Conservation (phyloP, 139 green algal genomes). For the Dunaliella primolecta region DNA sequence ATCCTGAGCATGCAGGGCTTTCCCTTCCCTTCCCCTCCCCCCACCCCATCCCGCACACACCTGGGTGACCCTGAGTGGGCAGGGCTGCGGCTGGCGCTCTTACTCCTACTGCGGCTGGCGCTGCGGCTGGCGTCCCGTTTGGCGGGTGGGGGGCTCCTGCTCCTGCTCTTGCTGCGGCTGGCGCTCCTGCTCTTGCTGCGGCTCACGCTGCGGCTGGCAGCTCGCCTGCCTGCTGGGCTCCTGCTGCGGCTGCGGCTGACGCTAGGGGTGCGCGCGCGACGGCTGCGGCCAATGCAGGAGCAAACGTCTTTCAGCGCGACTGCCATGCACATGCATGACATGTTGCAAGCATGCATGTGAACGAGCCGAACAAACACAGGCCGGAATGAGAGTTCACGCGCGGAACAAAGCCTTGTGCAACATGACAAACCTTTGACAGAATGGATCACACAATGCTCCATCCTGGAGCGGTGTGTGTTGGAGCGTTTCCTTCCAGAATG, state of each 20-base stretch:
- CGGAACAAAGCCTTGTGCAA: too few species aligned
- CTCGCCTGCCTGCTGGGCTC: background rate
- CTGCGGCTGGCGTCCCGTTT: background rate
- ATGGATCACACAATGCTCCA: too few species aligned
- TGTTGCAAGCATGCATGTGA: background rate
- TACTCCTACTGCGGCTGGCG: background rate
- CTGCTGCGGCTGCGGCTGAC: constrained; percentile 5
- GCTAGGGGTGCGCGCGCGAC: constrained; percentile 8
- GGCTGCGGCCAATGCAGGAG: constrained; percentile 17
- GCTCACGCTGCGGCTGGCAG: background rate
- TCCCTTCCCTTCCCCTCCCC: too few species aligned
- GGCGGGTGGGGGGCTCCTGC: background rate
- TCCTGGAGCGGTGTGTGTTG: too few species aligned
- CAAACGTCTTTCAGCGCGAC: background rate
- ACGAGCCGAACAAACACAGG: background rate
- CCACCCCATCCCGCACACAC: too few species aligned
- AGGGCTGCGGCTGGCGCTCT: constrained; percentile 2
- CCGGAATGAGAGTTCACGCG: too few species aligned
- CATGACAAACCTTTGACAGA: too few species aligned
- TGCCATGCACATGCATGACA: background rate
- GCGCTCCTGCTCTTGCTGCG: background rate
- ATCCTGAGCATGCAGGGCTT: background rate
- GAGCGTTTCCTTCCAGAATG: too few species aligned
- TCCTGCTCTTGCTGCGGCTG: background rate
- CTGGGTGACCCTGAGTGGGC: background rate